phyloP scores from a whole-genome alignment of 768 basidiomycete species.

The Tulasnella sp. region DNA sequence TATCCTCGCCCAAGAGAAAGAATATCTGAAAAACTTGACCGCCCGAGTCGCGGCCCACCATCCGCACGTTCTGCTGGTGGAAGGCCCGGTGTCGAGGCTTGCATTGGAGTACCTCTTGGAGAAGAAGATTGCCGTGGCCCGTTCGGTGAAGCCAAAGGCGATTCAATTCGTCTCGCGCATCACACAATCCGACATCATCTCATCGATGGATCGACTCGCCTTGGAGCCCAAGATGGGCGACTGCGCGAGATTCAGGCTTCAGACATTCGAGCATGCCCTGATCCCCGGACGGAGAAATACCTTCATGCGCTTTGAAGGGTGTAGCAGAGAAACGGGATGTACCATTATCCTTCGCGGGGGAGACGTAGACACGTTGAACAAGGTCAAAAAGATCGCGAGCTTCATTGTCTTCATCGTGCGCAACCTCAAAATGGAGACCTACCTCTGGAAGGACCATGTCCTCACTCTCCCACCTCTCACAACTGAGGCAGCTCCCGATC shows the following conservation, averaged over 20 bases:
- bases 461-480: slow-evolving; percentile 61
- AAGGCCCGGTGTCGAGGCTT: slow-evolving; percentile 81
- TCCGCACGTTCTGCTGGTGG: slow-evolving; percentile 86
- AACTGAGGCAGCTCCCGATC: slow-evolving; percentile 48
- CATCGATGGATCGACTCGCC: slow-evolving; percentile 89
- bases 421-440: slow-evolving; percentile 87
- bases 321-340: slow-evolving; percentile 84
- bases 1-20: slow-evolving; percentile 83
- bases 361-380: slow-evolving; percentile 63
- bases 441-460: slow-evolving; percentile 84
- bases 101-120: slow-evolving; percentile 79
- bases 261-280: slow-evolving; percentile 87
- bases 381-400: slow-evolving; percentile 84
- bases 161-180: slow-evolving; percentile 83
- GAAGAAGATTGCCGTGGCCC: slow-evolving; percentile 80
- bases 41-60: slow-evolving; percentile 81
- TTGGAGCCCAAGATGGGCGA: slow-evolving; percentile 83
- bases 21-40: slow-evolving; percentile 80
- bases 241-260: slow-evolving; percentile 72
- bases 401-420: slow-evolving; percentile 89
- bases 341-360: slow-evolving; percentile 88
- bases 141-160: slow-evolving; percentile 79
- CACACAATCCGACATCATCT: slow-evolving; percentile 90
- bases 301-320: slow-evolving; percentile 97
- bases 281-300: slow-evolving; percentile 95